Conservation (phyloP, 2,329 filamentous ascomycete species). For the Nothophoma quercina region DNA sequence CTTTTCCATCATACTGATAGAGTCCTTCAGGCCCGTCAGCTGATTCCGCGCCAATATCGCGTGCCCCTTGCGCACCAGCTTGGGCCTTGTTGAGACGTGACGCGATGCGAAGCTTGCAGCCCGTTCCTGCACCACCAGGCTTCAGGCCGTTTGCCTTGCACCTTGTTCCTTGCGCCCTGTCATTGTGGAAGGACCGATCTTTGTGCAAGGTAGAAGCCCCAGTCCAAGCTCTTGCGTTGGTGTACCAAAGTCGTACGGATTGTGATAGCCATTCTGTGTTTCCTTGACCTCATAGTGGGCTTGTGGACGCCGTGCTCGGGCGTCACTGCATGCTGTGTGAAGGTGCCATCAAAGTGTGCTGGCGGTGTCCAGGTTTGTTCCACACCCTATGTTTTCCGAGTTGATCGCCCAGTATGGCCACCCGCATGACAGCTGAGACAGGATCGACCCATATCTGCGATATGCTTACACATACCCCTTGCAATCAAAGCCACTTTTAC, state of each 20-base stretch:
- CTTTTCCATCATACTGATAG: not conserved
- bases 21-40: conserved; percentile 5
- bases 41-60: conserved; percentile 16
- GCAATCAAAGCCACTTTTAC: no score
- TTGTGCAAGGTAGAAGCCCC: not conserved
- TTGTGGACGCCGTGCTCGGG: not conserved
- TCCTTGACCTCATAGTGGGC: no score
- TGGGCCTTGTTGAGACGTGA: conserved; percentile 1
- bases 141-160: not conserved
- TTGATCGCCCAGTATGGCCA: no score
- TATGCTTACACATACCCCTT: no score
- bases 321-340: not conserved
- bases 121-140: not conserved
- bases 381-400: no score
- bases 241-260: not conserved
- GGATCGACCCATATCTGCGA: no score
- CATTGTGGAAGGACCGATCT: not conserved
- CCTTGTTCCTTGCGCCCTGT: not conserved
- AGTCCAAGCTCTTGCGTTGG: not conserved
- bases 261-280: not conserved
- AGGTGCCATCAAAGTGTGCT: no score
- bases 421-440: no score
- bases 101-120: conserved; percentile 9
- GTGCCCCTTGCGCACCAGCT: not conserved
- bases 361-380: no score